Evolutionary conservation across 1,284 basidiomycete genomes (phyloP), one percentile per base, ranked within the genome.

Genomic region (Tausonia pullulans): DNA sequence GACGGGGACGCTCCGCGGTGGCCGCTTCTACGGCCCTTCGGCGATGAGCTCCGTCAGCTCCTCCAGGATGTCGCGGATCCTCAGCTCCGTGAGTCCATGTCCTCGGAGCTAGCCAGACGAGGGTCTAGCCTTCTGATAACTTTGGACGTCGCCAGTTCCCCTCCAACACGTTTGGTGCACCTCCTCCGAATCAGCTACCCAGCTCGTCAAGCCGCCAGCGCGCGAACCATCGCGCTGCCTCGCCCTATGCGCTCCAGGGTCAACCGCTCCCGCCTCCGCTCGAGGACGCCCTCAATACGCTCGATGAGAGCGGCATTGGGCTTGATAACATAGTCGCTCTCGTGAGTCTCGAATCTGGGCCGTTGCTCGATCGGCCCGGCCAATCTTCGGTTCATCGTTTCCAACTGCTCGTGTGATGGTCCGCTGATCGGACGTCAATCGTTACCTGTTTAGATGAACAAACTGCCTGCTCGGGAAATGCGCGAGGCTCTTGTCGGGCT

Each of bases 301-400:
- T 77, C 11, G 74, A 75, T 66, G 76, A 77, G 64, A 75, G 73
- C 63, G 77, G 77, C 7, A 74, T 78, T 27, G 71, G 72, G 8
- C 43, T 67, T 11, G 58, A 62, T 39, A 63, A 65, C 61, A 60
- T 68, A 48, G 39, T 63, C 44, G 16, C 52, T 43, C 54, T 66
- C 27, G 27, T 27, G 27, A 27, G 9, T 46, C 27, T 27, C 27
- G 27, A 27, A 27, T 27, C 27, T 27, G 27, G 2, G 27, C 27
- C 27, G 27, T 27, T 27, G 27, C 27, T 27, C 27, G 27, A 27
- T 27, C 27, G 27, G 27, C 27, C 27, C 27, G 27, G 27, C 27
- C 27, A 27, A 27, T 27, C 27, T 27, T 27, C 27, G 27, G 27
- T 27, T 27, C 41, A n/a, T 27, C 13, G 13, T n/a, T 54, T 9